A percentile compares a stretch with the other conserved stretches of the same genome.
Evolutionary conservation across 495 filamentous ascomycete genomes (phyloP).

Genomic region (Bacidia gigantensis): DNA sequence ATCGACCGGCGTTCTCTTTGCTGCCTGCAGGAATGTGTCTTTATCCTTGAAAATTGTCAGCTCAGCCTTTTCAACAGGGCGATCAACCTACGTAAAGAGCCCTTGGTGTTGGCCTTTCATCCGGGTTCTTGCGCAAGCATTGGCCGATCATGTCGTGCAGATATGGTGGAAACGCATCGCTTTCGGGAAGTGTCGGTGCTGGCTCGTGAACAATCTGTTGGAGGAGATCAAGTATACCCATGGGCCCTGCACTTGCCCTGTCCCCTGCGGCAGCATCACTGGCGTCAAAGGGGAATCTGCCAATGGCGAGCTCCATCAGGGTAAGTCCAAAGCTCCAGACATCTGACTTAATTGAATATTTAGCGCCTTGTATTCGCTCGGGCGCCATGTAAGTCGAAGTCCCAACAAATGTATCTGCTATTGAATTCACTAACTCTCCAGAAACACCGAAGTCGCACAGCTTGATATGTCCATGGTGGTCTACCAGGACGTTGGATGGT

Average conservation of each 20-base stretch:
- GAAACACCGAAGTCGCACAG: constrained; percentile 97
- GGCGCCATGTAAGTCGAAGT: constrained; percentile 99
- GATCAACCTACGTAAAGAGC: constrained; percentile 47
- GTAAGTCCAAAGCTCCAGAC: constrained; percentile 97
- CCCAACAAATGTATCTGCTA: constrained; percentile 94
- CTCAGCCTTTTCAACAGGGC: constrained; percentile 2
- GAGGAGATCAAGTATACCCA: constrained; percentile 88
- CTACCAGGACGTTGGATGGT: constrained; percentile 91
- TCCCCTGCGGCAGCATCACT: constrained; percentile 59
- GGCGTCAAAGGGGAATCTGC: constrained; percentile 84
- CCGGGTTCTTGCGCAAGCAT: constrained; percentile 78
- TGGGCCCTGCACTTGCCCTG: constrained; percentile 57
- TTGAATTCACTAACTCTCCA: constrained; percentile 88
- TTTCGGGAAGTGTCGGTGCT: constrained; percentile 83
- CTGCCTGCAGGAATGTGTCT: constrained; percentile 85
- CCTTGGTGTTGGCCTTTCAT: constrained; percentile 77
- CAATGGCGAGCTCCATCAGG: constrained; percentile 93
- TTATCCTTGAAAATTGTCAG: constrained; percentile 46
- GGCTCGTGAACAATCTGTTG: constrained; percentile 97
- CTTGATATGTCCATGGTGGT: constrained; percentile 87
- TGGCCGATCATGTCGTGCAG: constrained; percentile 94
- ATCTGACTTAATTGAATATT: constrained; percentile 95
- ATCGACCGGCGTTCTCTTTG: constrained; percentile 86
- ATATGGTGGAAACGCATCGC: constrained; percentile 88
- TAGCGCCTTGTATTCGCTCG: constrained; percentile 89